Conservation (phyloP, 176 grass and related monocot genomes). For the barley (Hordeum vulgare) region MorexV3_pseudomolecules_assembly NC_058521.1:591583588-591584087, state of each 20-base stretch:
- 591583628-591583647: not conserved
- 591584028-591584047: not conserved
- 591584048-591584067: conserved; percentile 7
- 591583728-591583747: not conserved
- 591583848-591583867: conserved; percentile 47
- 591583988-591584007: not conserved
- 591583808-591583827: conserved; percentile 57
- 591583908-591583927: conserved; percentile 27
- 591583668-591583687: not conserved
- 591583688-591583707: not conserved
- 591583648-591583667: conserved; percentile 9
- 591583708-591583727: not conserved
- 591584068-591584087: not conserved
- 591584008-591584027: not conserved
- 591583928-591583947: conserved; percentile 4
- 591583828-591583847: conserved; percentile 78
- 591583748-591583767: conserved; percentile 9
- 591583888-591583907: conserved; percentile 45
- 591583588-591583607: conserved; percentile 46
- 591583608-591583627: not conserved
- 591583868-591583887: conserved; percentile 68
- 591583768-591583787: not conserved
- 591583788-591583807: conserved; percentile 24
- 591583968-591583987: conserved; percentile 6
- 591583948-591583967: not conserved